These are phyloP conservation scores for Carex littledalei DNA, from an alignment of 176 grass and related monocot genomes.

Conservation along the genomic window DNA sequence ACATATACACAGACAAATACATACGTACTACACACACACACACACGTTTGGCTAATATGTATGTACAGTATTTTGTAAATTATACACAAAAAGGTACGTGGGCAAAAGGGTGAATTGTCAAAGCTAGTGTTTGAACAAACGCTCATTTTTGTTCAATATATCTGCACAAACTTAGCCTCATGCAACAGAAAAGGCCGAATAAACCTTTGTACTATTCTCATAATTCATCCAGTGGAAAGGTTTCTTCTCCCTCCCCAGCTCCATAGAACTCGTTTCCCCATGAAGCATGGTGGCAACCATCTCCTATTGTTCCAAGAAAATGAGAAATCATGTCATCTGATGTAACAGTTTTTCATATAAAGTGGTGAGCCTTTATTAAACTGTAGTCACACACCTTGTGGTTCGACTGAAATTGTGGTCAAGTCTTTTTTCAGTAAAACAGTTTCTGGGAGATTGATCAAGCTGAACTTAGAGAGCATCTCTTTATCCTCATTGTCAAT, in stretches of 20 bases:
- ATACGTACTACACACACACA: not conserved
- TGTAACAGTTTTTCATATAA: not conserved
- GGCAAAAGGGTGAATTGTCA: not conserved
- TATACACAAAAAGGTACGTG: not conserved
- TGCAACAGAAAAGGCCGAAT: too few relatives aligned
- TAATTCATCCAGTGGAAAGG: not conserved
- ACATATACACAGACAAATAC: not conserved
- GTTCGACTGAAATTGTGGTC: conserved; percentile 12
- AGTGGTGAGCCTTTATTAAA: not conserved
- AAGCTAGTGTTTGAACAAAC: not conserved
- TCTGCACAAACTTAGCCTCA: too few relatives aligned
- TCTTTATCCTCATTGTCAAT: conserved; percentile 60
- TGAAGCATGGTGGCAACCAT: not conserved
- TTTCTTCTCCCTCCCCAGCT: not conserved
- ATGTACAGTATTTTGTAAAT: not conserved
- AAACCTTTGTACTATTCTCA: not conserved
- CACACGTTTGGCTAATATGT: not conserved
- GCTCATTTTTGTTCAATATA: not conserved
- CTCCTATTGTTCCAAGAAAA: not conserved
- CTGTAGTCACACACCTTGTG: conserved; percentile 31
- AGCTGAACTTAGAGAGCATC: conserved; percentile 44
- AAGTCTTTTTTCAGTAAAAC: conserved; percentile 60
- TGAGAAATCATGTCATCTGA: not conserved
- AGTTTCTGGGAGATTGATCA: conserved; percentile 51
- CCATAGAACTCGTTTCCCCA: not conserved